These are phyloP conservation scores for Sambucus nigra DNA, from an alignment of 129 eudicot genomes.

Conservation along the genomic window DNA sequence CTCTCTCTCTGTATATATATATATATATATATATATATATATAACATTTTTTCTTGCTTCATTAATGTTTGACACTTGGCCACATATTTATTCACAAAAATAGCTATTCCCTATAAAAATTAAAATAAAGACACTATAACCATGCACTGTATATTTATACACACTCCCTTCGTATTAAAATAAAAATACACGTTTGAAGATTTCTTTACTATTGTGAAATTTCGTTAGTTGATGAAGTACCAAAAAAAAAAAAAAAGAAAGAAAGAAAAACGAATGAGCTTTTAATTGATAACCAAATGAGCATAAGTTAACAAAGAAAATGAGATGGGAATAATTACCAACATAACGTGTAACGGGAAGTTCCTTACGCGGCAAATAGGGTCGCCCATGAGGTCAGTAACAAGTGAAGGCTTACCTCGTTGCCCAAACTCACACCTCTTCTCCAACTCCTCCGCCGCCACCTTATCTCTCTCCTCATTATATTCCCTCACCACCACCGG, in stretches of 20 bases:
- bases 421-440: slow-evolving; percentile 50
- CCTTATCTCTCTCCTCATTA: slow-evolving; percentile 33
- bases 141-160: neutral
- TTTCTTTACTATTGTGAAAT: too few species aligned
- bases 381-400: slow-evolving; percentile 59
- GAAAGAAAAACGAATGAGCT: neutral
- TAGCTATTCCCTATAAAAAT: neutral
- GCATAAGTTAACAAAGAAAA: neutral
- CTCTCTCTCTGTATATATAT: neutral
- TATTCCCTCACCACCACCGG: slow-evolving; percentile 43
- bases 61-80: too few species aligned
- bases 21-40: neutral
- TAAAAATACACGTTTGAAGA: too few species aligned
- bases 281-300: neutral
- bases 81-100: too few species aligned
- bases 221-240: neutral
- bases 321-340: slow-evolving; percentile 26
- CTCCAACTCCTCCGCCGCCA: slow-evolving; percentile 49
- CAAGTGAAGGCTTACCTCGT: slow-evolving; percentile 31
- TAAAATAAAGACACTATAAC: too few species aligned
- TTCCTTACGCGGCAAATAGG: slow-evolving; percentile 43
- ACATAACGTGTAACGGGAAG: slow-evolving; percentile 29
- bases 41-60: neutral
- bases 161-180: neutral
- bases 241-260: neutral